phyloP scores from a whole-genome alignment of 257 asterid genomes.

The Nicotiana tomentosiformis region DNA sequence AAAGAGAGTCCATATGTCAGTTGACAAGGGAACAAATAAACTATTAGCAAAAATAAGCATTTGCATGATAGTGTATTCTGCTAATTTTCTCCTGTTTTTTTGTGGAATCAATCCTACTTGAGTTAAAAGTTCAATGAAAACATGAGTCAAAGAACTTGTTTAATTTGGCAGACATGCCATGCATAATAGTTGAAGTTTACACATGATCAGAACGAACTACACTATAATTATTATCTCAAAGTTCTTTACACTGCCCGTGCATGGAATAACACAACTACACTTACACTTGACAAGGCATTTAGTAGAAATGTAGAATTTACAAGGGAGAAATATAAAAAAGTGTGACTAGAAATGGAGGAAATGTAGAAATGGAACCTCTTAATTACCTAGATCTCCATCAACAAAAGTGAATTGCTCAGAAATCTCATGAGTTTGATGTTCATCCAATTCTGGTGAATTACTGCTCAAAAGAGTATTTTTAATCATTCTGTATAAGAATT shows the following conservation, averaged over 20 bases:
- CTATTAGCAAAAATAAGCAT: neutral
- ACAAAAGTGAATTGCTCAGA: neutral
- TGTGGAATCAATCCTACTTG: too few species aligned
- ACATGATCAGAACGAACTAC: neutral
- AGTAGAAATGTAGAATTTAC: neutral
- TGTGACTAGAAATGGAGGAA: neutral
- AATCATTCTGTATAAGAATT: neutral
- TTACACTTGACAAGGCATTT: neutral
- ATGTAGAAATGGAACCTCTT: neutral
- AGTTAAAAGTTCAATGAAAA: too few species aligned
- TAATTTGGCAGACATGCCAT: too few species aligned
- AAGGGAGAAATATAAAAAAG: too few species aligned
- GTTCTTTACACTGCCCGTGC: neutral
- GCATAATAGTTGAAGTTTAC: neutral
- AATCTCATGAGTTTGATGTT: neutral
- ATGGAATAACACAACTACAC: neutral
- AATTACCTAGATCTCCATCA: neutral
- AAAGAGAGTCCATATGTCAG: neutral
- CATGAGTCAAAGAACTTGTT: too few species aligned
- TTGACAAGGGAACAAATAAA: neutral
- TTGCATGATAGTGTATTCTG: too few species aligned
- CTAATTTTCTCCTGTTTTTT: too few species aligned
- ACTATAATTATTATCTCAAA: neutral
- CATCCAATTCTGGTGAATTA: neutral
- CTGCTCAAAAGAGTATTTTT: neutral